phyloP scores from a whole-genome alignment of 2,329 filamentous ascomycete species.

The Sordariomycetes sp. region DNA sequence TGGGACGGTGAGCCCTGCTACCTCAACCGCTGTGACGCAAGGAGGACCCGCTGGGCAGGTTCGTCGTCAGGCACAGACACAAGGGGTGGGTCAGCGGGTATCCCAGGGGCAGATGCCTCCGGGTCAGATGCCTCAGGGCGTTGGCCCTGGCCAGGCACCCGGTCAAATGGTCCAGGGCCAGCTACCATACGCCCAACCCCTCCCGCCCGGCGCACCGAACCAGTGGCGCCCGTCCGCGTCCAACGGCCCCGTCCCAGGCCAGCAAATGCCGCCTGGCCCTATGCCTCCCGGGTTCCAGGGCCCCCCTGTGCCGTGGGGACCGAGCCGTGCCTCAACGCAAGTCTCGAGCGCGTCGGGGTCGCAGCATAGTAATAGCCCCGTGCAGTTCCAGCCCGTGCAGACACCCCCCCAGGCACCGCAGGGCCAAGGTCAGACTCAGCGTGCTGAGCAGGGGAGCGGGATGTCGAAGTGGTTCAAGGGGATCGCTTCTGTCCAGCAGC shows the following conservation, averaged over 20 bases:
- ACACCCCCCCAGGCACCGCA: not conserved
- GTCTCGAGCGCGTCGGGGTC: not conserved
- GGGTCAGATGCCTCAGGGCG: no score
- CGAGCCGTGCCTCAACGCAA: not conserved
- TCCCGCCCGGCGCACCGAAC: not conserved
- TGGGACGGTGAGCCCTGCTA: not conserved
- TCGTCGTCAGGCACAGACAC: not conserved
- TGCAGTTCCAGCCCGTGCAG: not conserved
- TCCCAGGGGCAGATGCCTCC: not conserved
- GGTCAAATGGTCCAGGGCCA: not conserved
- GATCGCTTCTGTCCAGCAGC: constrained; percentile 7
- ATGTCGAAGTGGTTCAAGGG: constrained; percentile 9
- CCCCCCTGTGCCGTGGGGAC: not conserved
- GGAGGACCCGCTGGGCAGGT: not conserved
- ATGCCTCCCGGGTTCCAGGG: not conserved
- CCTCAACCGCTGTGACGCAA: not conserved
- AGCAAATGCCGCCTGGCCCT: not conserved
- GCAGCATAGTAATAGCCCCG: not conserved
- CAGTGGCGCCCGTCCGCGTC: constrained; percentile 1
- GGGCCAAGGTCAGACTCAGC: not conserved
- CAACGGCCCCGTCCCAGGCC: not conserved
- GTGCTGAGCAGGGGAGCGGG: not conserved
- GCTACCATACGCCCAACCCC: not conserved
- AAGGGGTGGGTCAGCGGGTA: not conserved
- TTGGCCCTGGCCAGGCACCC: not conserved